These are phyloP conservation scores for Annulohypoxylon bovei DNA, from an alignment of 495 filamentous ascomycete species.

Conservation along the genomic window DNA sequence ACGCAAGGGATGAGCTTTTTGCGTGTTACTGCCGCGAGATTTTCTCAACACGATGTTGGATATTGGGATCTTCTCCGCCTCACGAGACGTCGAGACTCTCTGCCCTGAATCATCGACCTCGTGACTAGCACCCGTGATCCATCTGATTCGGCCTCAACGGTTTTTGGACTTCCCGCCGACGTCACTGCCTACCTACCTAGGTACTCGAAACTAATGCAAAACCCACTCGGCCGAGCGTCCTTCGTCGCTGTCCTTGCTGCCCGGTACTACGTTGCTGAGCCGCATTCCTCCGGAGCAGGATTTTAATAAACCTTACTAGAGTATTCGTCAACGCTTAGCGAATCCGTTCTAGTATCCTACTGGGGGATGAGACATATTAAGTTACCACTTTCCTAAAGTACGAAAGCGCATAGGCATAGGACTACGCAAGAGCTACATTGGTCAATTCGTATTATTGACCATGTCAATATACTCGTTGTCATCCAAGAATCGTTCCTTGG, in stretches of 20 bases:
- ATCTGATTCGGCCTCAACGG: constrained; percentile 13
- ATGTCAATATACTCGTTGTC: not conserved
- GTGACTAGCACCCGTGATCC: not conserved
- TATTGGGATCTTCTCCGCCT: constrained; percentile 21
- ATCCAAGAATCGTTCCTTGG: not conserved
- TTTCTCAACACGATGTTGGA: constrained; percentile 21
- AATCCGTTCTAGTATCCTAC: not conserved
- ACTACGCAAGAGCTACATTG: not conserved
- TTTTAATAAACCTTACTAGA: not conserved
- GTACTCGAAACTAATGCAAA: not conserved
- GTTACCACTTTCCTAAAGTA: constrained; percentile 1
- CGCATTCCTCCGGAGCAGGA: constrained; percentile 1
- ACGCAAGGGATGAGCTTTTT: constrained; percentile 36
- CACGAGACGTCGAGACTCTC: constrained; percentile 3
- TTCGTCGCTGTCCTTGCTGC: not conserved
- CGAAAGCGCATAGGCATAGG: not conserved
- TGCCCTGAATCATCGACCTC: not conserved
- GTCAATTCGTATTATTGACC: not conserved
- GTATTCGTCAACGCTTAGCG: not conserved
- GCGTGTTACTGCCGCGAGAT: constrained; percentile 2
- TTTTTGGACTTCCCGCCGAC: not conserved
- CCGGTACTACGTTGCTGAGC: constrained; percentile 1
- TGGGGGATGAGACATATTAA: constrained; percentile 2
- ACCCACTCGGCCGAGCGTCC: not conserved
- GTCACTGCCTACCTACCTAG: not conserved